These are phyloP conservation scores for Agaricales sp. DNA, from an alignment of 1,284 basidiomycete species.

Conservation along the genomic window DNA sequence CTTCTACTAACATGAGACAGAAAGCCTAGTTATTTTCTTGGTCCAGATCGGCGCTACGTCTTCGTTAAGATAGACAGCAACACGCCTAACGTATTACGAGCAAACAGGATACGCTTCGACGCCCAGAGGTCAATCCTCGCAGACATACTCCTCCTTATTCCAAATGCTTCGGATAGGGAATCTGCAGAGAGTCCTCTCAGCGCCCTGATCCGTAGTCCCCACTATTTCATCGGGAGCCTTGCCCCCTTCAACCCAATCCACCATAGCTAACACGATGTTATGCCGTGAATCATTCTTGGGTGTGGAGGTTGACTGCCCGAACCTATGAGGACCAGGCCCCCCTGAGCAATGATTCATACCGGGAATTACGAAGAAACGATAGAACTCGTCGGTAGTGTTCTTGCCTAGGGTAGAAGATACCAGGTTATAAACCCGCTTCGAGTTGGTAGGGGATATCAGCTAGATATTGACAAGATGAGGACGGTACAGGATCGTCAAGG, in stretches of 20 bases:
- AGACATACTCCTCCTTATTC: too few species aligned
- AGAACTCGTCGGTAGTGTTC: slow-evolving; percentile 22
- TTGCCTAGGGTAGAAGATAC: slow-evolving; percentile 18
- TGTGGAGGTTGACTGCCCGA: background rate
- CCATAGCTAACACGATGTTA: slow-evolving; percentile 27
- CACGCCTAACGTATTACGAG: too few species aligned
- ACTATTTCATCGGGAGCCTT: slow-evolving; percentile 23
- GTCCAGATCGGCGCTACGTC: too few species aligned
- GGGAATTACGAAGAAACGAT: slow-evolving; percentile 29
- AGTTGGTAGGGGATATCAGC: slow-evolving; percentile 24
- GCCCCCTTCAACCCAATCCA: too few species aligned
- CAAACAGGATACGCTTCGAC: too few species aligned
- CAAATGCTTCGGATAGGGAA: slow-evolving; percentile 8
- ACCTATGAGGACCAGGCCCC: background rate
- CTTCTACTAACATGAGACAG: too few species aligned
- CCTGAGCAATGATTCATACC: slow-evolving; percentile 30
- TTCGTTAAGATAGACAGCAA: too few species aligned
- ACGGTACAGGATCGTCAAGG: background rate
- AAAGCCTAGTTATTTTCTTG: too few species aligned
- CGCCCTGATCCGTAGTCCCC: slow-evolving; percentile 12
- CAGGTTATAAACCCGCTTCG: slow-evolving; percentile 23
- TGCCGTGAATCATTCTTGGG: slow-evolving; percentile 14
- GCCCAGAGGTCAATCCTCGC: too few species aligned
- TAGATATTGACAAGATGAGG: slow-evolving; percentile 11
- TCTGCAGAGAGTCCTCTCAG: slow-evolving; percentile 12